Evolutionary conservation across 352 stramenopile genomes (phyloP).

Genomic region (Phytophthora foliorum): DNA sequence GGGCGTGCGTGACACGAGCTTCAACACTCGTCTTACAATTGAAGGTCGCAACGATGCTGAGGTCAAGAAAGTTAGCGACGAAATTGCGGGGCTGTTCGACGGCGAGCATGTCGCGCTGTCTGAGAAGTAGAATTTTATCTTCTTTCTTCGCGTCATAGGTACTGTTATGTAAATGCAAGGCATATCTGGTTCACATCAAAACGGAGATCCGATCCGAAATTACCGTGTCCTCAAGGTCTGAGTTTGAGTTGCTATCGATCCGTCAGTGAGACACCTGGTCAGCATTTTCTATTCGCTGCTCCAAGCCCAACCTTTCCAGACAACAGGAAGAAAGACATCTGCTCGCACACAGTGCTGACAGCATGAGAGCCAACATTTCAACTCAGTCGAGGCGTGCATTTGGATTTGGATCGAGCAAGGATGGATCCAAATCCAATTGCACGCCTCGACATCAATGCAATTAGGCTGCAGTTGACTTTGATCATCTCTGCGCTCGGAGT

Average conservation of each 20-base stretch:
- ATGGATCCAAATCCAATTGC: background rate
- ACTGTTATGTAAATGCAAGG: background rate
- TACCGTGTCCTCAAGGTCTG: background rate
- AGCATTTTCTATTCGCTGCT: too few species aligned
- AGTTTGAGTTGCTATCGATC: too few species aligned
- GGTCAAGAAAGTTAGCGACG: slow-evolving; percentile 61
- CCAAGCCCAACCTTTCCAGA: background rate
- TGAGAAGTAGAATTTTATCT: slow-evolving; percentile 25
- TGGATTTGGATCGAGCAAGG: too few species aligned
- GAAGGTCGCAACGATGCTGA: slow-evolving; percentile 63
- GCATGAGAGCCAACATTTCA: too few species aligned
- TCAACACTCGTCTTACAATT: slow-evolving; percentile 78
- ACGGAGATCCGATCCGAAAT: background rate
- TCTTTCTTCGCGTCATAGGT: background rate
- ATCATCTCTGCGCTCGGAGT: background rate
- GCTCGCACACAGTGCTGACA: background rate
- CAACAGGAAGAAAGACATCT: background rate
- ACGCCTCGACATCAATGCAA: background rate
- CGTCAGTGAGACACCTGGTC: too few species aligned
- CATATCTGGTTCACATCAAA: background rate
- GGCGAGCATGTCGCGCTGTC: slow-evolving; percentile 19
- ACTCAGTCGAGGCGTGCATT: too few species aligned
- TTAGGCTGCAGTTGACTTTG: background rate
- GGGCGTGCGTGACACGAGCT: slow-evolving; percentile 60
- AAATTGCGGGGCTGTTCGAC: slow-evolving; percentile 49